Base-by-base conservation (phyloP, 306 rosid genomes). In the Hippophae tibetana region DNA sequence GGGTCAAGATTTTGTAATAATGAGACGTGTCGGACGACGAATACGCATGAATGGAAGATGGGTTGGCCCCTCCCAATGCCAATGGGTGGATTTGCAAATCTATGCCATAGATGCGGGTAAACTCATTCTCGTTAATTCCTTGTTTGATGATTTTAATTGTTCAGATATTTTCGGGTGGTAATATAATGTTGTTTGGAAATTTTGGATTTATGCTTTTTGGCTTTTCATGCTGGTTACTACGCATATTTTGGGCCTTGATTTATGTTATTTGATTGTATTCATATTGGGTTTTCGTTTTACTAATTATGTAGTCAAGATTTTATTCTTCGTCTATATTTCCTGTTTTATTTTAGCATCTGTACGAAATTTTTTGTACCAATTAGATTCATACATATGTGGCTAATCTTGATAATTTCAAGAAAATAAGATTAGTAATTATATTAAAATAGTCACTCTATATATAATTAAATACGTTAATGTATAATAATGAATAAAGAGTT, bases 31-130 rank as follows among this genome's bases (percentile, higher is more conserved):
- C 72, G 65, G 52, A 56, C 79, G 60, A 57, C 59, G 47, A 51
- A 60, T 31, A 23, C 72, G 6, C 82, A 65, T 54, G 85, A 88
- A 47, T 85, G 96, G 93, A 88, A 78, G 79, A 83, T 64, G 66
- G 99, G 99, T 25, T 92, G 99, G 99, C 76, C 81, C 65, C 61
- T 88, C 52, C 79, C 93, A 88, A 82, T 93, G 63, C 79, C 93
- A 88, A 82, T 93, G 65, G 96, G 90, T 73, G 94, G 93, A 80
- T 92, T 81, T 41, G 90, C 95, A n/a, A 79, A 82, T 75, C 86
- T 88, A 44, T 92, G 99, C 75, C 68, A 13, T 70, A 71, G 68
- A 60, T 92, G 99, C 89, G 99, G 99, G 99, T 92, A 88, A 66
- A 56, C 71, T 60, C 44, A 31, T 43, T 31, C 38, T 47, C 66